Evolutionary conservation across 1,139 yeast species (phyloP).

Genomic region (Hansenula lynferdii): DNA sequence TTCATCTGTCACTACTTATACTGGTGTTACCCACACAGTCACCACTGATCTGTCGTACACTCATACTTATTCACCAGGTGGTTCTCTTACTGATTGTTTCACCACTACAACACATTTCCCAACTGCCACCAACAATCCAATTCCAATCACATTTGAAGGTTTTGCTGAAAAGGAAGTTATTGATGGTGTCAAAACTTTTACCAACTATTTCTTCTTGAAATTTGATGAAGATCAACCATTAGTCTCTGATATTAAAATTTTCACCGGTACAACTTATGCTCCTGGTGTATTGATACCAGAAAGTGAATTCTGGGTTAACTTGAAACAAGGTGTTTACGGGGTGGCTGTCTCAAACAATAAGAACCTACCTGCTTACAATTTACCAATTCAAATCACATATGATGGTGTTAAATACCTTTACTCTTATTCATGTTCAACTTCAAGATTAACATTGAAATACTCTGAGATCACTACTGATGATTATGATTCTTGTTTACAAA

Average conservation of each 20-base stretch:
- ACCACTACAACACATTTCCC: constrained; percentile 5
- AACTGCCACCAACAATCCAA: constrained; percentile 6
- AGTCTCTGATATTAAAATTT: constrained; percentile 12
- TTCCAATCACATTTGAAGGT: constrained; percentile 5
- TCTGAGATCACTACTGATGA: background rate
- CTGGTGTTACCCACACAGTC: constrained; percentile 10
- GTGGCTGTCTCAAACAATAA: background rate
- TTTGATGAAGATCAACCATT: constrained; percentile 14
- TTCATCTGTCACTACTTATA: constrained; percentile 1
- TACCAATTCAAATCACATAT: constrained; percentile 6
- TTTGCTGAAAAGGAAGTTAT: constrained; percentile 7
- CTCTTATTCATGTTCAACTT: constrained; percentile 6
- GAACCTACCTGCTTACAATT: constrained; percentile 3
- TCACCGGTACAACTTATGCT: constrained; percentile 5
- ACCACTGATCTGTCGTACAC: constrained; percentile 10
- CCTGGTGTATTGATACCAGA: background rate
- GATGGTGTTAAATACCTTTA: constrained; percentile 7
- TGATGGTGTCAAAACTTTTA: constrained; percentile 2
- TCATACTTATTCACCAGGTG: constrained; percentile 10
- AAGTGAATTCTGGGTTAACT: constrained; percentile 9
- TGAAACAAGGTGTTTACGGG: constrained; percentile 13
- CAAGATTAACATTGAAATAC: background rate
- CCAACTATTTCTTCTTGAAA: constrained; percentile 10
- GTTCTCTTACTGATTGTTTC: constrained; percentile 9
- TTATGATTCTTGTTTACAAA: constrained; percentile 6